Percentiles rank a stretch among this genome's conserved stretches.
Conservation (phyloP, 139 green algal genomes). For the Astrephomene gubernaculifera region DNA sequence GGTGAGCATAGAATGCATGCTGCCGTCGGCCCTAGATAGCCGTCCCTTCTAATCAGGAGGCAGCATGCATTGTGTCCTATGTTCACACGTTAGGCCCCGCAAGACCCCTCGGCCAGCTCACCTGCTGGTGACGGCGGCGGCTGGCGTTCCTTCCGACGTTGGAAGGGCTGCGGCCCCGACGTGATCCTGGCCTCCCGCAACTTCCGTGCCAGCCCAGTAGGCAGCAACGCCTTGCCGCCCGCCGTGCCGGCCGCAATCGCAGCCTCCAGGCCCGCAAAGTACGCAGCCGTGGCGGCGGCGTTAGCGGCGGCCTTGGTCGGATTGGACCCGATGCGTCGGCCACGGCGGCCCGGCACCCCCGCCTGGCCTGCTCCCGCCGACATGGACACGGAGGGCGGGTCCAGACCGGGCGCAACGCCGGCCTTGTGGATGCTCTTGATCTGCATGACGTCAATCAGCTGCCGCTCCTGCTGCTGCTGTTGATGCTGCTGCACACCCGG, state of each 20-base stretch:
- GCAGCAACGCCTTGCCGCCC: slow-evolving; percentile 7
- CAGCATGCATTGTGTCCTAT: too few species aligned
- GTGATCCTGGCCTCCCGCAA: slow-evolving; percentile 24
- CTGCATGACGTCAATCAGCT: not conserved
- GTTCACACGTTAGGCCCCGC: not conserved
- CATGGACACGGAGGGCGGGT: not conserved
- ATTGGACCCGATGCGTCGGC: not conserved
- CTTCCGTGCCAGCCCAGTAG: slow-evolving; percentile 22
- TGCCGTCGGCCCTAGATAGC: too few species aligned
- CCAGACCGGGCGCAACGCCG: not conserved
- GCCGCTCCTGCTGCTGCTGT: not conserved
- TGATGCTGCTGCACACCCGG: too few species aligned
- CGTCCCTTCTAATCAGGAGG: too few species aligned
- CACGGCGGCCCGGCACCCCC: slow-evolving; percentile 32
- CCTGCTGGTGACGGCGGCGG: slow-evolving; percentile 23
- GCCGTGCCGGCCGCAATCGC: slow-evolving; percentile 5
- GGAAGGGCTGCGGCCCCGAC: slow-evolving; percentile 32
- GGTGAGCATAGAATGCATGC: too few species aligned
- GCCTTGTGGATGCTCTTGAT: slow-evolving; percentile 12
- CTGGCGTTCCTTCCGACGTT: slow-evolving; percentile 13
- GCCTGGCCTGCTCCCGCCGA: not conserved
- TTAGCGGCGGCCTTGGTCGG: not conserved
- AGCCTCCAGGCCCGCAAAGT: slow-evolving; percentile 29
- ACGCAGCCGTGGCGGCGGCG: slow-evolving; percentile 15
- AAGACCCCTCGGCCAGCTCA: not conserved